These are phyloP conservation scores for Umbelopsis sp. DNA, from an alignment of 371 early-diverging fungal species.

Conservation along the genomic window DNA sequence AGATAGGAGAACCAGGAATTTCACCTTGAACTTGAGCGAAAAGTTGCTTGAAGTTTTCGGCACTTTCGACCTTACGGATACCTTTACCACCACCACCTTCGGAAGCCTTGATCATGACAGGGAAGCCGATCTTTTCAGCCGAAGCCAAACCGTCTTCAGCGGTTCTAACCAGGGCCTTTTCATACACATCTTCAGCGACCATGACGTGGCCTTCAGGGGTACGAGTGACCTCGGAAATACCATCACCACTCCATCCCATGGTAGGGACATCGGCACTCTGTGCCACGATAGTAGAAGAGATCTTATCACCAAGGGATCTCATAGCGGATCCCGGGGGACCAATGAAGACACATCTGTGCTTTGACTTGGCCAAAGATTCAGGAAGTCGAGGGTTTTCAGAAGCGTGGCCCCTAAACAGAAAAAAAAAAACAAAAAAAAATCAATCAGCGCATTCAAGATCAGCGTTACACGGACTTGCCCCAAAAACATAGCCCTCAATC, in stretches of 20 bases:
- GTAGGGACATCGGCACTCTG: conserved; percentile 96
- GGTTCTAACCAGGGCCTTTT: conserved; percentile 77
- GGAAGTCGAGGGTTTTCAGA: conserved; percentile 98
- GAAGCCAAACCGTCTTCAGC: conserved; percentile 79
- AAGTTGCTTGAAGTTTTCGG: conserved; percentile 71
- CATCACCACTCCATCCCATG: conserved; percentile 95
- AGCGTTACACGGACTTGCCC: conserved; percentile 19
- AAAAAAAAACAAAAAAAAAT: neutral
- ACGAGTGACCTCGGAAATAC: conserved; percentile 70
- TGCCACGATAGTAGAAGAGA: conserved; percentile 97
- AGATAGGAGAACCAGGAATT: conserved; percentile 96
- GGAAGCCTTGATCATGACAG: conserved; percentile 99
- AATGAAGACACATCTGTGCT: conserved; percentile 89
- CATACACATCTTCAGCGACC: conserved; percentile 83
- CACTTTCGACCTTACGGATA: conserved; percentile 88
- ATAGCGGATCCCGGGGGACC: conserved; percentile 99
- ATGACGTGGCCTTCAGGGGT: conserved; percentile 75
- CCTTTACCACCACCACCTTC: conserved; percentile 99
- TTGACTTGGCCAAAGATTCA: conserved; percentile 82
- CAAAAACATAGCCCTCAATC: conserved; percentile 14
- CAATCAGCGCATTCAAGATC: conserved; percentile 6
- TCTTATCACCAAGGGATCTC: conserved; percentile 98
- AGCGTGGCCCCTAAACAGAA: conserved; percentile 96
- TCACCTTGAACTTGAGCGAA: conserved; percentile 92
- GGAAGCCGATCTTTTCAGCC: conserved; percentile 92